A percentile compares a stretch with the other conserved stretches of the same genome.
Conservation (phyloP, 306 rosid genomes). For the Vigna trinervia region DNA sequence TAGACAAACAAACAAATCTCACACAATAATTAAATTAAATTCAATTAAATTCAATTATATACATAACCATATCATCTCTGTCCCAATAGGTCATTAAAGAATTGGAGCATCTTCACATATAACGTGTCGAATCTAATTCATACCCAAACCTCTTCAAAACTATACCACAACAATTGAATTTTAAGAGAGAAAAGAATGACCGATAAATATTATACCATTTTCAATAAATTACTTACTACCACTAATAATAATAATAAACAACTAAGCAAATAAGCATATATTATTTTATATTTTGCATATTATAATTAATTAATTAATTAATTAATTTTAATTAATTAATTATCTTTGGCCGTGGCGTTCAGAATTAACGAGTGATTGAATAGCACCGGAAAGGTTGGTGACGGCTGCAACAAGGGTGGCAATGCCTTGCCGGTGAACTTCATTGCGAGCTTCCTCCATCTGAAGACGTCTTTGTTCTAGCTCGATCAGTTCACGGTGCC, state of each 20-base stretch:
- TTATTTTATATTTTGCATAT: background rate
- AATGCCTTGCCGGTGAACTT: slow-evolving; percentile 62
- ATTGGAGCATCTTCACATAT: slow-evolving; percentile 38
- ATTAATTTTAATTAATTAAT: background rate
- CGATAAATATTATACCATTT: slow-evolving; percentile 21
- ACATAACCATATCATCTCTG: slow-evolving; percentile 41
- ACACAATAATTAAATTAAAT: slow-evolving; percentile 40
- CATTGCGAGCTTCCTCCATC: slow-evolving; percentile 59
- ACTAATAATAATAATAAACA: background rate
- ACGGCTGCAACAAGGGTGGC: slow-evolving; percentile 58
- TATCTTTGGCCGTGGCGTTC: slow-evolving; percentile 57
- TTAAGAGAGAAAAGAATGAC: slow-evolving; percentile 44
- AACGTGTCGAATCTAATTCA: slow-evolving; percentile 37
- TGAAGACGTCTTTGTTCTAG: slow-evolving; percentile 53
- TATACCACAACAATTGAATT: slow-evolving; percentile 45
- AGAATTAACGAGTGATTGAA: slow-evolving; percentile 57
- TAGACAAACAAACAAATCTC: slow-evolving; percentile 33
- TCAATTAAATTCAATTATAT: slow-evolving; percentile 46
- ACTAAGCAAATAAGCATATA: background rate
- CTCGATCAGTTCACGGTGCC: slow-evolving; percentile 62
- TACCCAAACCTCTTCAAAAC: slow-evolving; percentile 29
- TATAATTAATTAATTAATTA: too few relatives aligned
- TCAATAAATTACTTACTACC: slow-evolving; percentile 1
- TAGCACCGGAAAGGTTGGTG: slow-evolving; percentile 66
- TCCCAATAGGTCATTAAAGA: slow-evolving; percentile 46